Percentiles rank a stretch among this genome's conserved stretches.
Evolutionary conservation across 208 protist genomes (phyloP).

Genomic region (Wallacemonas sp.): DNA sequence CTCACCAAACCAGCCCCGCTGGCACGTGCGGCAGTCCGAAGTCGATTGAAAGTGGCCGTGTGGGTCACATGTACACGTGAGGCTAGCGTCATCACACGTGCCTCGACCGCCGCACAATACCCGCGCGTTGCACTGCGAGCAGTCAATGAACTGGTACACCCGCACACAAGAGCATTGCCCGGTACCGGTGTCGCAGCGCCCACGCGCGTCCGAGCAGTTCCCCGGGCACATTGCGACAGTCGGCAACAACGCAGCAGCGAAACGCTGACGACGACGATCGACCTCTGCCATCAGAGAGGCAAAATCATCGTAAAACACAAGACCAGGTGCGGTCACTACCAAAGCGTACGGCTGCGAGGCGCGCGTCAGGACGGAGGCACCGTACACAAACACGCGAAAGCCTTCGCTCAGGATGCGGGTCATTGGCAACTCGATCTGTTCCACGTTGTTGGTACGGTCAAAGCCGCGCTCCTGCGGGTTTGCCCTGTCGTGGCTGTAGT

Average conservation of each 20-base stretch:
- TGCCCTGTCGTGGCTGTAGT: slow-evolving; percentile 30
- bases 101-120: slow-evolving; percentile 67
- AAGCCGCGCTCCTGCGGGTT: slow-evolving; percentile 1
- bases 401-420: slow-evolving; percentile 9
- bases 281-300: too few relatives aligned
- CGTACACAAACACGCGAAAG: slow-evolving; percentile 66
- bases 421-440: slow-evolving; percentile 47
- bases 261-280: too few relatives aligned
- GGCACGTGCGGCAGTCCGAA: slow-evolving; percentile 37
- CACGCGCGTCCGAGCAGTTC: slow-evolving; percentile 46
- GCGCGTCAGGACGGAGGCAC: slow-evolving; percentile 24
- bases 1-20: slow-evolving; percentile 68
- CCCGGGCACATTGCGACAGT: slow-evolving; percentile 23
- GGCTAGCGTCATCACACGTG: slow-evolving; percentile 22
- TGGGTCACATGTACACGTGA: slow-evolving; percentile 57
- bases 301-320: slow-evolving; percentile 24
- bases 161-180: slow-evolving; percentile 47
- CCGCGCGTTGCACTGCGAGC: slow-evolving; percentile 58
- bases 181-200: slow-evolving; percentile 33
- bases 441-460: slow-evolving; percentile 52
- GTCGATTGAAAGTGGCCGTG: slow-evolving; percentile 52
- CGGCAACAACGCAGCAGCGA: not conserved
- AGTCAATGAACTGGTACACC: slow-evolving; percentile 56
- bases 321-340: slow-evolving; percentile 54
- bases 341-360: slow-evolving; percentile 51